These are phyloP conservation scores for Dictyostelium capitatum DNA, from an alignment of 78 protist genomes.

Conservation along the genomic window DNA sequence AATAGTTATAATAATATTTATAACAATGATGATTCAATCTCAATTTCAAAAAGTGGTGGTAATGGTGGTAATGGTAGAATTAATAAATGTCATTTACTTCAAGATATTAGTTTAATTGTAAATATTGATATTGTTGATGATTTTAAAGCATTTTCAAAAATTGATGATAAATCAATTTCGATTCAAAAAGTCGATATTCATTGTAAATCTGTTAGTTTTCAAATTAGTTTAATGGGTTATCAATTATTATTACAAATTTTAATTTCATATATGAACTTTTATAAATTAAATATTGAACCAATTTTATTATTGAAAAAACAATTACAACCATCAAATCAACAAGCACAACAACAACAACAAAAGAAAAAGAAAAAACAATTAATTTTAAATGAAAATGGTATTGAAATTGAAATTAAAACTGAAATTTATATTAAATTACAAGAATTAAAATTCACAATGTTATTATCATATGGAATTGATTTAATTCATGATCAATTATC, in stretches of 20 bases:
- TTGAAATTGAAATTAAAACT: slow-evolving; percentile 24
- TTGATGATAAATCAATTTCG: not conserved
- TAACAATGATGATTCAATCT: not conserved
- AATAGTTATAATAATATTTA: not conserved
- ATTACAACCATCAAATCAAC: no score
- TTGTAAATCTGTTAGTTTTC: slow-evolving; percentile 32
- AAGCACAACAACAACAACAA: not conserved
- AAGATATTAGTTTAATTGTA: slow-evolving; percentile 7
- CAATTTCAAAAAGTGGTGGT: not conserved
- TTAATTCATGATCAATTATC: not conserved
- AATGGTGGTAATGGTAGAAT: not conserved
- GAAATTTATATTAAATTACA: not conserved
- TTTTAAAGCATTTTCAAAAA: not conserved
- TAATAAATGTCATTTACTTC: slow-evolving; percentile 1
- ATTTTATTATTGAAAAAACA: slow-evolving; percentile 10
- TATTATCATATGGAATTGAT: not conserved
- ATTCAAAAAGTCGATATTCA: slow-evolving; percentile 43
- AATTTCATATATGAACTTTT: not conserved
- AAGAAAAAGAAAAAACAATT: slow-evolving; percentile 19
- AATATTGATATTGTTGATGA: slow-evolving; percentile 39
- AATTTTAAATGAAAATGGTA: slow-evolving; percentile 12
- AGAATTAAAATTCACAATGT: slow-evolving; percentile 38
- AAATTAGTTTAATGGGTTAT: slow-evolving; percentile 14
- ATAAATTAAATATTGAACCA: slow-evolving; percentile 31
- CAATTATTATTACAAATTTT: slow-evolving; percentile 12